Base-by-base conservation (phyloP, 495 filamentous ascomycete genomes). In the Parathielavia hyrcaniae region DNA sequence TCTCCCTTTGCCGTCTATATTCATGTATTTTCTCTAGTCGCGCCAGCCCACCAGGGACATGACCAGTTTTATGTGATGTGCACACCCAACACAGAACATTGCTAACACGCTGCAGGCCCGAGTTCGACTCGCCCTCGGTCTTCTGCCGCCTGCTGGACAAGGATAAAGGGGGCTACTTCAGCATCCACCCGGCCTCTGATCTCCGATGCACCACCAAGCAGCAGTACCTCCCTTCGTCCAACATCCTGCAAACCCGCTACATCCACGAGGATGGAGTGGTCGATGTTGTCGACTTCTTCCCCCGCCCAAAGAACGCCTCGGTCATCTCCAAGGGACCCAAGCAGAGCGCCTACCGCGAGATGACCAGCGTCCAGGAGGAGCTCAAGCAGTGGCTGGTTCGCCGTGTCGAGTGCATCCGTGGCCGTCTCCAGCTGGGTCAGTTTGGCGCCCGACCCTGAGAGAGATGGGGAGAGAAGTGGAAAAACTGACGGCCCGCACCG, bases 261-360 rank as follows among this genome's bases (percentile, higher is more conserved):
- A 86, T 86, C 63, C 79, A 82, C 48, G 85, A 89, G 61, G 81
- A 83, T 53, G 86, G 86, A 1, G 85, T 87, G 0, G 79, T 86
- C 1, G 84, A 84, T n/a, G 63, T 88, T 35, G 69, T 85, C 35
- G 86, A 89, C 63, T 89, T 86, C 72, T 89, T 89, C 53, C 86
- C 86, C 4, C 75, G 82, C 0, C 81, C 82, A 0, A 82, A 77
- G 66, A 70, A 61, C 43, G 65, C 75, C 46, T 69, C 68, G 19
- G 71, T 76, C 35, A 50, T 74, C 14, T 66, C 69, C 55, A 76
- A 73, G 44, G 71, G 71, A 10, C 62, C 71, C 13, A 74, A 76
- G 63, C 73, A 76, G 59, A 71, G 65, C 50, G 72, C 77, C 17
- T 82, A 77, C 50, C 77, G 79, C 8, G 79, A 82, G 65, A 73